These are phyloP conservation scores for Saksenaea vasiformis DNA, from an alignment of 371 early-diverging fungal genomes.

Conservation along the genomic window DNA sequence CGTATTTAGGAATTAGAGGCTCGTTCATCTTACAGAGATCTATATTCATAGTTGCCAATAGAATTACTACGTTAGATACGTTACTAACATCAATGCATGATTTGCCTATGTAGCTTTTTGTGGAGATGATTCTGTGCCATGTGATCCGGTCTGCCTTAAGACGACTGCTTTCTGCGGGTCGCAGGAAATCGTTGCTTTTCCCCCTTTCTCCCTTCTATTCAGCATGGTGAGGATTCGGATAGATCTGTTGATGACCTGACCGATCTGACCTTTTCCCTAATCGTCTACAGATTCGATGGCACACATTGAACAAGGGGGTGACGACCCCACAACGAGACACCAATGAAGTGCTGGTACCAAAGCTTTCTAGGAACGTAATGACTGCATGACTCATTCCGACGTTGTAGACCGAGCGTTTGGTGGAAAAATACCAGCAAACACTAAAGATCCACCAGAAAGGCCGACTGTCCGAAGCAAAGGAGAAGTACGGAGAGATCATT, in stretches of 20 bases:
- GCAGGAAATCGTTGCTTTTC: not conserved
- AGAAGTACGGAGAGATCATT: constrained; percentile 45
- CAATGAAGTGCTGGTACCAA: constrained; percentile 31
- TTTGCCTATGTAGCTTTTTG: no score
- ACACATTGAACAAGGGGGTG: constrained; percentile 33
- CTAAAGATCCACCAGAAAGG: constrained; percentile 53
- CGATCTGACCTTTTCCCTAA: not conserved
- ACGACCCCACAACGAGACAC: constrained; percentile 25
- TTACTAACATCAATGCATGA: no score
- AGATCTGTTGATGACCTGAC: no score
- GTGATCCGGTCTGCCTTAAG: no score
- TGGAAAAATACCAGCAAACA: constrained; percentile 51
- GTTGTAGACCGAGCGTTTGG: constrained; percentile 50
- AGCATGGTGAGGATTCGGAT: not conserved
- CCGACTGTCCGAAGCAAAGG: constrained; percentile 38
- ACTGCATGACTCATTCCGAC: not conserved
- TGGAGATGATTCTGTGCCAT: no score
- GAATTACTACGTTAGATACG: no score
- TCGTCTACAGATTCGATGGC: constrained; percentile 28
- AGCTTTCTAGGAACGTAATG: not conserved
- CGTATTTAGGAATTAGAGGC: no score
- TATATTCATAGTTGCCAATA: no score
- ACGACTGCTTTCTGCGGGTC: no score
- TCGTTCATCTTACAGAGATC: no score
- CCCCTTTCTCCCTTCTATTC: not conserved